Evolutionary conservation across 345 rosid species (phyloP), one percentile per base, ranked within the genome.

Genomic region (Pugionium cornutum): DNA sequence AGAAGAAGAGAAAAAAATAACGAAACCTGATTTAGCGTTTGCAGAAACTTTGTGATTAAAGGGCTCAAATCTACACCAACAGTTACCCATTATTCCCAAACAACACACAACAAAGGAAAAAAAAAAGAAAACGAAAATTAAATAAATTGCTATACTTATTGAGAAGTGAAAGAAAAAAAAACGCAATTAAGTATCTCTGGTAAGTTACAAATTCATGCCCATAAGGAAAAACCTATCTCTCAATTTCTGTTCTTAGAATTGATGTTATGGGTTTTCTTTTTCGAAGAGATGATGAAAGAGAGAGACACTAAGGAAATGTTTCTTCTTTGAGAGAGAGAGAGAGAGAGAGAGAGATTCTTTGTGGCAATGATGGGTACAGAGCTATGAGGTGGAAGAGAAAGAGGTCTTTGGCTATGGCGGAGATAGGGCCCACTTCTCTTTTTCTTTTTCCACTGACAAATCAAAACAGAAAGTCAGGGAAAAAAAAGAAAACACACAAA

Each of bases 1-100:
- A 57, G 57, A 39, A 64, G 65, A 57, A 59, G 54, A 53, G 44
- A 35, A 57, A 9, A 60, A 7, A 51, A 60, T 7, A 18, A 63
- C 76, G 57, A 39, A 64, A 92, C 98, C 98, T 85, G 92, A 77
- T 78, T 92, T 92, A 58, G 89, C 85, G 84, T 83, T 89, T 42
- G 98, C 75, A 30, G 95, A 91, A 49, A 91, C 95, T 81, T 78
- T 85, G 79, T 84, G 83, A 58, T 86, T 78, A 29, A 91, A 79
- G 71, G 88, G 79, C 76, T 92, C 86, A 81, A 84, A 75, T 55
- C 81, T 78, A 80, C 84, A 83, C 75, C 79, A 87, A 78, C 95
- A 87, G 81, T 92, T 92, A 50, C 98, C 98, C 98, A 92, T 89
- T 67, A 41, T 58, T 51, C 68, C 46, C 58, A 66, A 72, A 66